Conservation (phyloP, 257 asterid species). For the Capsicum rhomboideum region DNA sequence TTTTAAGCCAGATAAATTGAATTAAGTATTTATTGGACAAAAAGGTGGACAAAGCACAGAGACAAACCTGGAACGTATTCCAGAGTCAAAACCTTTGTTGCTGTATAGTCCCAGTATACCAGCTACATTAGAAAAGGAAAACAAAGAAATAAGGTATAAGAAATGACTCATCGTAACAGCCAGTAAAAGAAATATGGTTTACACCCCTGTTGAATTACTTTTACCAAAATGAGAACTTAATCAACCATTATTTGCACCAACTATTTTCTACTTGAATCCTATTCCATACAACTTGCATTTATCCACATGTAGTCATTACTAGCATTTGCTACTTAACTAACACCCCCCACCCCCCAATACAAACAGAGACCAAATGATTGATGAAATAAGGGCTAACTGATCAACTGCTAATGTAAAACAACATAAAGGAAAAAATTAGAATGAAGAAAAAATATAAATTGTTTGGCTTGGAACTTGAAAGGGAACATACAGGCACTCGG, state of each 20-base stretch:
- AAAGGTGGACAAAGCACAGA: conserved; percentile 1
- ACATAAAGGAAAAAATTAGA: not conserved
- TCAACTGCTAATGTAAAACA: not conserved
- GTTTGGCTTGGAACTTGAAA: not conserved
- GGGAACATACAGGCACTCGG: conserved; percentile 94
- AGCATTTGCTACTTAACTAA: not conserved
- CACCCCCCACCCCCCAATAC: not conserved
- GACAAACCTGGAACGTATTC: conserved; percentile 87
- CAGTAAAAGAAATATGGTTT: not conserved
- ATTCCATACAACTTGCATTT: not conserved
- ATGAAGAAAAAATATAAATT: not conserved
- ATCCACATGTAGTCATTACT: not conserved
- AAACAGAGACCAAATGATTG: not conserved
- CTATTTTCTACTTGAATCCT: not conserved
- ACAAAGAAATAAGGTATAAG: not conserved
- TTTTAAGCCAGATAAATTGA: not conserved
- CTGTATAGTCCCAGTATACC: conserved; percentile 92
- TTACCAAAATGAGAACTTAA: not conserved
- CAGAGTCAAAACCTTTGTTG: conserved; percentile 74
- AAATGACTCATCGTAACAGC: not conserved
- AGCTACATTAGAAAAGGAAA: conserved; percentile 36
- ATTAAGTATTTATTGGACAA: not conserved
- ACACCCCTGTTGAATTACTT: not conserved
- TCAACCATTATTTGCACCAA: not conserved
- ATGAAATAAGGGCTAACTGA: not conserved